These are phyloP conservation scores for Bipolaris oryzae DNA, from an alignment of 2,329 filamentous ascomycete species.

Conservation along the genomic window DNA sequence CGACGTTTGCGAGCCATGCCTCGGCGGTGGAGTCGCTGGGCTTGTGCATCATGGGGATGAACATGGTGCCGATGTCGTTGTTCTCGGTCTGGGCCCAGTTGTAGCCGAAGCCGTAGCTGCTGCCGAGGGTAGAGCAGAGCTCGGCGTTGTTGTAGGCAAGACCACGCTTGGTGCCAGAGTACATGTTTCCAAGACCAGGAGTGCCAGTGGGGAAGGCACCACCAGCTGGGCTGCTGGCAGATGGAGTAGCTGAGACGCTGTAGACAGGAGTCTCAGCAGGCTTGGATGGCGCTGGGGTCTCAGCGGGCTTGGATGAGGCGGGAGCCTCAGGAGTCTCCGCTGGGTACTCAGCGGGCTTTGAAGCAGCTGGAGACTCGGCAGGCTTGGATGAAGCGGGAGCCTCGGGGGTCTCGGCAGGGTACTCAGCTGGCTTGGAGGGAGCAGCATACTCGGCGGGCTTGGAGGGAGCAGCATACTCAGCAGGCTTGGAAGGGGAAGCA, in stretches of 20 bases:
- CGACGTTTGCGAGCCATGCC: constrained; percentile 50
- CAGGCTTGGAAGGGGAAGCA: constrained; percentile 16
- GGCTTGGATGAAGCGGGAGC: constrained; percentile 16
- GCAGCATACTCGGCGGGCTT: constrained; percentile 3
- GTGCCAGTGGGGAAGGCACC: constrained; percentile 23
- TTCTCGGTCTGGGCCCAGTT: constrained; percentile 64
- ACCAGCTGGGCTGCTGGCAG: constrained; percentile 13
- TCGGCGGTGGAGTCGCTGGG: constrained; percentile 28
- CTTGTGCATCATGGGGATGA: constrained; percentile 62
- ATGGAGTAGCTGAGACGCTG: constrained; percentile 14
- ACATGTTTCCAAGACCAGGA: constrained; percentile 30
- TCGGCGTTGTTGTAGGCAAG: constrained; percentile 68
- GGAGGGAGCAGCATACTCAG: constrained; percentile 14
- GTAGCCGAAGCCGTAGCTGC: constrained; percentile 66
- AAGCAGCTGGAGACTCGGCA: constrained; percentile 7
- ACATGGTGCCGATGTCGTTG: constrained; percentile 59
- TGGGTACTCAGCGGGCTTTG: constrained; percentile 4
- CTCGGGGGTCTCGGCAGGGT: neutral
- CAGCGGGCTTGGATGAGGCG: constrained; percentile 15
- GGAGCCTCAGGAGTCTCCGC: constrained; percentile 1
- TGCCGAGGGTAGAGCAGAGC: constrained; percentile 60
- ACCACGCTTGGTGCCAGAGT: constrained; percentile 64
- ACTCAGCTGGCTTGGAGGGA: constrained; percentile 15
- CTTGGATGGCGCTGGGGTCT: constrained; percentile 10
- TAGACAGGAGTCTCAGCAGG: constrained; percentile 16